These are phyloP conservation scores for Astrothelium subdiscretum DNA, from an alignment of 495 filamentous ascomycete species.

Conservation along the genomic window DNA sequence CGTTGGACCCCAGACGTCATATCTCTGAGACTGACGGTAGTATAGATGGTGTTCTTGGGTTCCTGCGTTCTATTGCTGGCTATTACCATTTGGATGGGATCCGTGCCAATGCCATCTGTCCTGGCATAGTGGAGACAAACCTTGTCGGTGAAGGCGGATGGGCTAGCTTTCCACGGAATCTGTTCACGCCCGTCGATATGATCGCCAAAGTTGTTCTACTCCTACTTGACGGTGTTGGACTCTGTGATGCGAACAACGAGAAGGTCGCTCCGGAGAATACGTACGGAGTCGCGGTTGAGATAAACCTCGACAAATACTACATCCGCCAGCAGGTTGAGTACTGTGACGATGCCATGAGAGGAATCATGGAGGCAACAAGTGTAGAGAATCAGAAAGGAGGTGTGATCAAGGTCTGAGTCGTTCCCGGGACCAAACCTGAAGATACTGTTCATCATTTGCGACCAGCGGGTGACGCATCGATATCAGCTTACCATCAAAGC, in stretches of 20 bases:
- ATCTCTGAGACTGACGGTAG: background rate
- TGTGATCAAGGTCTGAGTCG: background rate
- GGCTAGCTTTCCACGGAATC: slow-evolving; percentile 18
- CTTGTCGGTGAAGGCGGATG: slow-evolving; percentile 18
- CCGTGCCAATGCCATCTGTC: slow-evolving; percentile 21
- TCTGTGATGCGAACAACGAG: slow-evolving; percentile 10
- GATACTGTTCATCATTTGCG: background rate
- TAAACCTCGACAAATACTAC: slow-evolving; percentile 20
- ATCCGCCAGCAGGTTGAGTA: slow-evolving; percentile 14
- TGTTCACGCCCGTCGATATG: slow-evolving; percentile 23
- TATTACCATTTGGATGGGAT: slow-evolving; percentile 16
- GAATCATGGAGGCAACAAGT: slow-evolving; percentile 19
- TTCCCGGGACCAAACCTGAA: background rate
- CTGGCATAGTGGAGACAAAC: slow-evolving; percentile 23
- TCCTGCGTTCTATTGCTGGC: slow-evolving; percentile 17
- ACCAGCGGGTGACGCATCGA: too few relatives aligned
- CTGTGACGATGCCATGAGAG: slow-evolving; percentile 21
- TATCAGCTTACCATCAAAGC: too few relatives aligned
- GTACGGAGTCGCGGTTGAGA: slow-evolving; percentile 21
- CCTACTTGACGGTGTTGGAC: slow-evolving; percentile 18
- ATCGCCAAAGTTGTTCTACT: slow-evolving; percentile 18
- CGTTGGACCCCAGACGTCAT: background rate
- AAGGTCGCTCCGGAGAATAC: slow-evolving; percentile 6
- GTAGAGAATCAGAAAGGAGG: slow-evolving; percentile 4
- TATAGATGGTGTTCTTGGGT: slow-evolving; percentile 17